phyloP scores from a whole-genome alignment of 2,329 filamentous ascomycete species.

The Leptodontidium sp. region DNA sequence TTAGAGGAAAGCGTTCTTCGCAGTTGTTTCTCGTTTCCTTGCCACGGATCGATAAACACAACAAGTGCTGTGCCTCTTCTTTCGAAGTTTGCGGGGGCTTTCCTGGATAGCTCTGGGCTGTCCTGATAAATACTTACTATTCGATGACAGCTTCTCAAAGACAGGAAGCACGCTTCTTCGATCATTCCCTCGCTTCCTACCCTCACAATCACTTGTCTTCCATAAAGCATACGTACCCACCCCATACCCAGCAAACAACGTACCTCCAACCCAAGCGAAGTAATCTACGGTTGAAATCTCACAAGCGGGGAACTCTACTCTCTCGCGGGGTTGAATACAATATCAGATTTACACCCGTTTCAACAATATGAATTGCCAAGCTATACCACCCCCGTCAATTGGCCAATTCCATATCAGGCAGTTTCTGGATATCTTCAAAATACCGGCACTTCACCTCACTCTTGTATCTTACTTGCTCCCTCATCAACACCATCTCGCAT shows the following conservation, averaged over 20 bases:
- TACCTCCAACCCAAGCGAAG: not conserved
- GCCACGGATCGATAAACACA: not conserved
- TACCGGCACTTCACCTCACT: slow-evolving; percentile 2
- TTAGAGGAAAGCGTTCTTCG: too few species aligned
- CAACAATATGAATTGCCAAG: slow-evolving; percentile 18
- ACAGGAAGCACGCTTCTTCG: not conserved
- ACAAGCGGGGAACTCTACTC: not conserved
- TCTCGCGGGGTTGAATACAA: not conserved
- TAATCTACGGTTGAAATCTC: slow-evolving; percentile 12
- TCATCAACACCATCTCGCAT: not conserved
- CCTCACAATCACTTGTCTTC: not conserved
- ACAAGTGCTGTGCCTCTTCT: not conserved
- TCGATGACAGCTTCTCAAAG: not conserved
- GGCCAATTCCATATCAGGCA: slow-evolving; percentile 14
- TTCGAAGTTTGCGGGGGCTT: too few species aligned
- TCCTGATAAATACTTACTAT: not conserved
- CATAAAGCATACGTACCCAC: slow-evolving; percentile 1
- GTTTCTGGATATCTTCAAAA: slow-evolving; percentile 1
- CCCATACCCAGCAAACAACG: too few species aligned
- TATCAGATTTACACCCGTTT: not conserved
- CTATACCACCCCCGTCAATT: not conserved
- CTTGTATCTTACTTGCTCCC: slow-evolving; percentile 1
- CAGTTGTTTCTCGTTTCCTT: not conserved
- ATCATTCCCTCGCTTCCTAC: not conserved
- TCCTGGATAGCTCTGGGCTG: not conserved